Evolutionary conservation across 1,284 basidiomycete genomes (phyloP).

Genomic region (Trichosporon ovoides): DNA sequence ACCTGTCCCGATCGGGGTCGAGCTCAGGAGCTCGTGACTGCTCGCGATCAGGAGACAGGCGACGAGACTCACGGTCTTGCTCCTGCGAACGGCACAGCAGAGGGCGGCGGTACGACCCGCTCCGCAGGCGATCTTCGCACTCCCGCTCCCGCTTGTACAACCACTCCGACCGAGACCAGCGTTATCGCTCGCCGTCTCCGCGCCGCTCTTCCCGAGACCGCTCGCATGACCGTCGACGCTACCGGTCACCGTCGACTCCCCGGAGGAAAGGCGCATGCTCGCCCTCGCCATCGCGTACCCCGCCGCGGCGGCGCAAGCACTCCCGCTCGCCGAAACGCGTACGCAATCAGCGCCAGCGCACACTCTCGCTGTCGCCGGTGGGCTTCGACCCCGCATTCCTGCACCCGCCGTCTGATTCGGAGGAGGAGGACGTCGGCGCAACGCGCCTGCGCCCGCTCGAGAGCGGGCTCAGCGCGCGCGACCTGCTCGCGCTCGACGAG

Average conservation of each 20-base stretch:
- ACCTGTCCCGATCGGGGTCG: neutral
- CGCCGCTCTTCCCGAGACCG: neutral
- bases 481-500: slow-evolving; percentile 68
- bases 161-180: slow-evolving; percentile 1
- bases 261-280: too few relatives aligned
- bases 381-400: slow-evolving; percentile 17
- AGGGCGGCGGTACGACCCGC: neutral
- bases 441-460: slow-evolving; percentile 54
- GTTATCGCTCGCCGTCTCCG: neutral
- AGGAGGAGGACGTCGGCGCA: slow-evolving; percentile 47
- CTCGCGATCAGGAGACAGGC: too few relatives aligned
- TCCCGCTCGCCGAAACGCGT: too few relatives aligned
- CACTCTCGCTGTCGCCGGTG: neutral
- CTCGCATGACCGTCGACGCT: neutral
- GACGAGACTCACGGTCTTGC: slow-evolving; percentile 10
- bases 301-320: too few relatives aligned
- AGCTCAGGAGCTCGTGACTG: neutral
- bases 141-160: slow-evolving; percentile 5
- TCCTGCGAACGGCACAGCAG: slow-evolving; percentile 3
- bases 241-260: too few relatives aligned
- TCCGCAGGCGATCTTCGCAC: neutral
- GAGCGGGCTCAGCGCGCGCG: slow-evolving; percentile 73
- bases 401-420: slow-evolving; percentile 27
- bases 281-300: neutral
- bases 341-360: neutral